Evolutionary conservation across 371 early-diverging fungal genomes (phyloP).

Genomic region (Mucor velutinosus): DNA sequence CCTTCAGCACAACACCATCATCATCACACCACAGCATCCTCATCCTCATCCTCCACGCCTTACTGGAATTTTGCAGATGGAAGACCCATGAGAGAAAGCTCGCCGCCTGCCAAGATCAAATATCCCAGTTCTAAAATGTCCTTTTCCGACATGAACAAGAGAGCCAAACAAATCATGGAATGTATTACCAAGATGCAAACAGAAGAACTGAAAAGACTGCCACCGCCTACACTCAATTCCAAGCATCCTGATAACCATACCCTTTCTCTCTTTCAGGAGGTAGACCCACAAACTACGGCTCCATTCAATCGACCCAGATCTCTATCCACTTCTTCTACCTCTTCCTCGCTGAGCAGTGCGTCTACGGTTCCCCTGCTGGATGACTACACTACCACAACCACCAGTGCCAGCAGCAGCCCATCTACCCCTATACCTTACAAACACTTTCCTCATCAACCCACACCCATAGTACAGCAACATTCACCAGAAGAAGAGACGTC

Average conservation of each 20-base stretch:
- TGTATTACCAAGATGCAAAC: conserved; percentile 56
- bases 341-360: conserved; percentile 39
- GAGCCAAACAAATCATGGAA: conserved; percentile 59
- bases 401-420: conserved; percentile 4
- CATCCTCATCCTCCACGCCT: not conserved
- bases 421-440: conserved; percentile 11
- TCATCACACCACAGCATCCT: not conserved
- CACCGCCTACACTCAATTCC: conserved; percentile 11
- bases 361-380: conserved; percentile 41
- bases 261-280: not conserved
- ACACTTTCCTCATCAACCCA: not conserved
- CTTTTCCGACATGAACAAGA: conserved; percentile 64
- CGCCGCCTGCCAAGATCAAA: conserved; percentile 53
- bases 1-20: not conserved
- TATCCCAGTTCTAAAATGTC: conserved; percentile 57
- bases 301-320: conserved; percentile 1
- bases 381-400: conserved; percentile 9
- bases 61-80: conserved; percentile 43
- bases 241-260: not conserved
- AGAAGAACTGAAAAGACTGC: conserved; percentile 25
- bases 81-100: conserved; percentile 36
- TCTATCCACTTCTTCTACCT: conserved; percentile 4
- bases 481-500: conserved; percentile 25
- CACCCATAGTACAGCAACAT: not conserved
- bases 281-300: not conserved